phyloP scores from a whole-genome alignment of 2,329 filamentous ascomycete genomes.

The Phialophora chinensis region DNA sequence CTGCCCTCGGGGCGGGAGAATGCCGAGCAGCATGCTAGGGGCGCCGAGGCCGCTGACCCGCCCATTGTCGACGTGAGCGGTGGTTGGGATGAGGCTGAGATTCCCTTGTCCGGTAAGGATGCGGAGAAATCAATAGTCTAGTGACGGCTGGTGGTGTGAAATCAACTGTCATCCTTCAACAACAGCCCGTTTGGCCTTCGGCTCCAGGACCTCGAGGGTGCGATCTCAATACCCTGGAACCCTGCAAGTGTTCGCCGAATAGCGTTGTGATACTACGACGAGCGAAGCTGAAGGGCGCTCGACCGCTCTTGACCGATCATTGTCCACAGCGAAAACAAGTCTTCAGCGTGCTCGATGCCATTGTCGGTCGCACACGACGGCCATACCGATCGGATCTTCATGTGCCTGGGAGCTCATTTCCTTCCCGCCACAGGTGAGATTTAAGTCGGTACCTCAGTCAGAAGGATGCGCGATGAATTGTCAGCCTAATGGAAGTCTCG shows the following conservation, averaged over 20 bases:
- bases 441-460: neutral
- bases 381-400: neutral
- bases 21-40: neutral
- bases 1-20: neutral
- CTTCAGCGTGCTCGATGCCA: neutral
- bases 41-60: neutral
- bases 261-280: neutral
- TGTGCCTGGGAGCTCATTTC: neutral
- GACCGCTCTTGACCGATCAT: neutral
- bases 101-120: slow-evolving; percentile 10
- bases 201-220: neutral
- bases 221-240: neutral
- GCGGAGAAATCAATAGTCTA: slow-evolving; percentile 13
- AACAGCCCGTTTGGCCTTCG: neutral
- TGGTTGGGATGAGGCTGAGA: slow-evolving; percentile 23
- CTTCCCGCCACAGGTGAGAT: slow-evolving; percentile 6
- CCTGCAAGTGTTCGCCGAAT: neutral
- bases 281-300: neutral
- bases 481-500: slow-evolving; percentile 16
- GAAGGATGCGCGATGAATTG: slow-evolving; percentile 9
- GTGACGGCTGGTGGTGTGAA: slow-evolving; percentile 9
- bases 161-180: slow-evolving; percentile 1
- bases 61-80: neutral
- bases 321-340: neutral
- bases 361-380: neutral